phyloP scores from a whole-genome alignment of 257 asterid species.

The Solanum pennellii region DNA sequence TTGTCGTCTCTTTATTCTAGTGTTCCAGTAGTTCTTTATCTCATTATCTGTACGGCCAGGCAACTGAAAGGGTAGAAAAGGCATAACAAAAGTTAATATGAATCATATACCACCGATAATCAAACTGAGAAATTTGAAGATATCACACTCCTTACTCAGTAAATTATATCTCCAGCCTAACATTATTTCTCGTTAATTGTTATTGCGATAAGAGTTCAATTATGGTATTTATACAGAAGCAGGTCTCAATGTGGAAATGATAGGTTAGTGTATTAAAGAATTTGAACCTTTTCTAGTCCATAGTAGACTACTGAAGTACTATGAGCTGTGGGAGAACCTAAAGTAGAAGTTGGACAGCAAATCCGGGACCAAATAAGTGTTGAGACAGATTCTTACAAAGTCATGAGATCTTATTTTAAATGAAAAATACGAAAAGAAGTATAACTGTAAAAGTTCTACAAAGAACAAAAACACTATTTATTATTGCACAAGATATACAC shows the following conservation, averaged over 20 bases:
- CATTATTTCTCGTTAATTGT: background rate
- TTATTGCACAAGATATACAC: background rate
- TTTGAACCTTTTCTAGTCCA: background rate
- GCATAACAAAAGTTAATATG: background rate
- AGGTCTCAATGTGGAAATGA: background rate
- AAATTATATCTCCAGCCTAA: background rate
- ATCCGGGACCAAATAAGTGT: background rate
- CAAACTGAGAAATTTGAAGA: background rate
- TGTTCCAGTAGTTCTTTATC: constrained; percentile 59
- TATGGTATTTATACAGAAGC: background rate
- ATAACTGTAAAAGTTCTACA: background rate
- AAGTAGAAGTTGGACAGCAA: background rate
- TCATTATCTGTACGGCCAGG: constrained; percentile 65
- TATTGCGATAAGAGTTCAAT: background rate
- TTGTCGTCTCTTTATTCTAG: constrained; percentile 43
- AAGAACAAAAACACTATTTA: background rate
- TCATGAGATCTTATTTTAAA: background rate
- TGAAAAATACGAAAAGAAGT: background rate
- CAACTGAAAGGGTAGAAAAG: constrained; percentile 14
- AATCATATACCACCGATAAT: background rate
- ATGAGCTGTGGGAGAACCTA: background rate
- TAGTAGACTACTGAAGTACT: background rate
- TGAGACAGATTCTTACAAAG: background rate
- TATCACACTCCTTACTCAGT: background rate
- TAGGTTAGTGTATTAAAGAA: background rate